Evolutionary conservation across 2,329 filamentous ascomycete species (phyloP), one percentile per base, ranked within the genome.

Genomic region (Venturia effusa): DNA sequence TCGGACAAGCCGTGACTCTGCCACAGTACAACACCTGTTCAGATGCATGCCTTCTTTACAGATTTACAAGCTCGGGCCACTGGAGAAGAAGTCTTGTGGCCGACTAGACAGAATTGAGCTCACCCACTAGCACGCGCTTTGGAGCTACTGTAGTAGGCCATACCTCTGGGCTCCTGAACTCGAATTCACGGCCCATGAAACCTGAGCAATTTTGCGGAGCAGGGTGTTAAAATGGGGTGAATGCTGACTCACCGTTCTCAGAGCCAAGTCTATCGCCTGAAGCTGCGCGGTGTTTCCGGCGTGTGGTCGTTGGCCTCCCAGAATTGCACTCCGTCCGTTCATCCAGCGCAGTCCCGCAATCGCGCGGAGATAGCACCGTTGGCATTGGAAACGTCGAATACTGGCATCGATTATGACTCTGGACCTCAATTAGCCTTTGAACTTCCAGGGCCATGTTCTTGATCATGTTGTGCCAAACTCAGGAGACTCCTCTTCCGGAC

Each of bases 381-480:
- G 83, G 59, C 83, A 84, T 70, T 81, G 80, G 72, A 87, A 85
- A 4, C 84, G 81, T 59, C 84, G 80, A 41, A 83, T 78, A 60
- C 81, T 80, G 45, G 83, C 81, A 70, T 87, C 84, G 59, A 81
- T 74, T 62, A 87, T 84, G 59, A 87, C 81, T 60, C 84, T 67
- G 62, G 11, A n/a, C 27, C 51, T 57, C 17, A 8, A 30, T 57
- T 57, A 57, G 51, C 51, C 51, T 13, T 57, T 30, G 22, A 32
- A 32, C 8, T n/a, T 34, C 13, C 51, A n/a, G 30, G 19, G n/a
- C 6, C 51, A n/a, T 8, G 19, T n/a, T 57, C 15, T 32, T 19
- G 6, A 11, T n/a, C n/a, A n/a, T 34, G 1, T 51, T 27, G 45
- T 30, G 22, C 45, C 22, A 11, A 15, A 27, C 15, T 27, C 45